Evolutionary conservation across 1,284 basidiomycete genomes (phyloP).

Genomic region (Sanghuangporus baumii): DNA sequence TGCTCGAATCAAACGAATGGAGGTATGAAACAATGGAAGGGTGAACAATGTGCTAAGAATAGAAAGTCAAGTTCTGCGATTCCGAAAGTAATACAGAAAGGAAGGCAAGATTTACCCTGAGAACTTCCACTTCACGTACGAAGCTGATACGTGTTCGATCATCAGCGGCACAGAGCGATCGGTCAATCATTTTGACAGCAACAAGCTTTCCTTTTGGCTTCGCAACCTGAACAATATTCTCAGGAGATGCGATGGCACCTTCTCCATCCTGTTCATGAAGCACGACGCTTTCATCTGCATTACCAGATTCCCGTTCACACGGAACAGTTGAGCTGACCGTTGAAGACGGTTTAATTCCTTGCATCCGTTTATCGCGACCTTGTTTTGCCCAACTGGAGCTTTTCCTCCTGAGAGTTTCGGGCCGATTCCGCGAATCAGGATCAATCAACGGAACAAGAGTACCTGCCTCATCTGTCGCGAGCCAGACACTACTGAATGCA

Average conservation of each 20-base stretch:
- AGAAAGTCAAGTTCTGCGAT: neutral
- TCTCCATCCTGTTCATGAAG: conserved; percentile 20
- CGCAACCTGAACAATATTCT: conserved; percentile 9
- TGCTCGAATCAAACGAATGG: conserved; percentile 66
- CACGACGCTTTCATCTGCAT: conserved; percentile 15
- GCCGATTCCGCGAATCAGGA: neutral
- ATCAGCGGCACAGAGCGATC: conserved; percentile 46
- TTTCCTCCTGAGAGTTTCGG: conserved; percentile 13
- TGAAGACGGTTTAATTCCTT: conserved; percentile 5
- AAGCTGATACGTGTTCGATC: conserved; percentile 80
- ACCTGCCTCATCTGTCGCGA: conserved; percentile 47
- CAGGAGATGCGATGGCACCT: conserved; percentile 10
- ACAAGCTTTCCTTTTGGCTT: conserved; percentile 43
- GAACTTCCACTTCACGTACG: conserved; percentile 82
- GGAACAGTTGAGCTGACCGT: neutral
- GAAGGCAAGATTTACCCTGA: conserved; percentile 49
- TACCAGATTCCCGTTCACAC: conserved; percentile 19
- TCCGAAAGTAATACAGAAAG: conserved; percentile 18
- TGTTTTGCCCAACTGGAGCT: conserved; percentile 22
- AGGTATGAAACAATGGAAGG: conserved; percentile 78
- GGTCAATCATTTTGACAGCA: conserved; percentile 82
- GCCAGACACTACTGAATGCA: conserved; percentile 76
- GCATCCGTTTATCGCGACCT: conserved; percentile 19
- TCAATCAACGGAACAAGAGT: conserved; percentile 32
- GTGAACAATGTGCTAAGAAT: conserved; percentile 70